These are phyloP conservation scores for Bruguiera gymnorhiza DNA, from an alignment of 345 rosid genomes.

Conservation along the genomic window DNA sequence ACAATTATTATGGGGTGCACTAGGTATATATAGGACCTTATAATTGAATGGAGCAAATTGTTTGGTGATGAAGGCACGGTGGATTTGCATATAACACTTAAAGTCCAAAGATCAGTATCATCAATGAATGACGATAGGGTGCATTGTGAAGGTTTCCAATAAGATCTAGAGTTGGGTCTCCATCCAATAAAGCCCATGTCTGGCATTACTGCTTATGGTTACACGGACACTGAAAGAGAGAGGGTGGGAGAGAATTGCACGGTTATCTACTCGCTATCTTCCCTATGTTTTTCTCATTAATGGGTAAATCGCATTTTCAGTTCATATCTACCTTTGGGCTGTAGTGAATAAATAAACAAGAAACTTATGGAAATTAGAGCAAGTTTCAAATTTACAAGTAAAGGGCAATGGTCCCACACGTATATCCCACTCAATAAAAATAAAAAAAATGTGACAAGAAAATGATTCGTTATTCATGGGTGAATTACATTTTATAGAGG, in stretches of 20 bases:
- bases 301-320: slow-evolving; percentile 19
- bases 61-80: neutral
- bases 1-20: neutral
- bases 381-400: too few species aligned
- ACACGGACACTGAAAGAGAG: neutral
- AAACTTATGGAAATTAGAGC: neutral
- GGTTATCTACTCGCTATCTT: slow-evolving; percentile 23
- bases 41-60: slow-evolving; percentile 33
- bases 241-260: slow-evolving; percentile 21
- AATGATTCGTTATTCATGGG: neutral
- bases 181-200: slow-evolving; percentile 51
- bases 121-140: slow-evolving; percentile 36
- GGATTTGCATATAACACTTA: neutral
- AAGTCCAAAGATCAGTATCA: slow-evolving; percentile 11
- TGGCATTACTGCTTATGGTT: slow-evolving; percentile 38
- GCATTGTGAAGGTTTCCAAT: slow-evolving; percentile 35
- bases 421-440: neutral
- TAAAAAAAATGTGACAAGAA: neutral
- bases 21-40: slow-evolving; percentile 3
- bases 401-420: neutral
- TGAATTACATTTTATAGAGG: neutral
- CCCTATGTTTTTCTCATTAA: slow-evolving; percentile 3
- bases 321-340: slow-evolving; percentile 31
- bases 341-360: slow-evolving; percentile 19
- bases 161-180: slow-evolving; percentile 55